These are phyloP conservation scores for Aureoboletus auriporus DNA, from an alignment of 768 basidiomycete species.

Conservation along the genomic window DNA sequence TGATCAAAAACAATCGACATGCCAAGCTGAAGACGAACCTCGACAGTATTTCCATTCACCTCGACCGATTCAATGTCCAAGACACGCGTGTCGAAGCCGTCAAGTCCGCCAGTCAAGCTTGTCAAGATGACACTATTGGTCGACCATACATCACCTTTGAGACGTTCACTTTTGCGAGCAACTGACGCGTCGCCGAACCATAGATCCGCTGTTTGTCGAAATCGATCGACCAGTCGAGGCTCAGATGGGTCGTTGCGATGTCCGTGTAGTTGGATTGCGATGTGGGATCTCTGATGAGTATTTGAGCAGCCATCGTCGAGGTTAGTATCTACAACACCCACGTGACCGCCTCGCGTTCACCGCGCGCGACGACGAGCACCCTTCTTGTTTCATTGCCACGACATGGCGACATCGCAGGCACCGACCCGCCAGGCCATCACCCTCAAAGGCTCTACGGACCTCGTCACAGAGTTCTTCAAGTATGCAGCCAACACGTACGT, in stretches of 20 bases:
- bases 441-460: conserved; percentile 88
- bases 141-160: conserved; percentile 39
- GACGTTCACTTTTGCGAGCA: conserved; percentile 38
- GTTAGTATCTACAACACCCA: neutral
- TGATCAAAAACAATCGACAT: neutral
- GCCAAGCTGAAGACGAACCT: conserved; percentile 35
- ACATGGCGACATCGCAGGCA: conserved; percentile 45
- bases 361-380: neutral
- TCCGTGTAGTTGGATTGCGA: conserved; percentile 57
- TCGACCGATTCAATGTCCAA: conserved; percentile 55
- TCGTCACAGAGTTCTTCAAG: conserved; percentile 99
- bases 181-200: conserved; percentile 44
- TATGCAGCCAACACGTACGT: conserved; percentile 96
- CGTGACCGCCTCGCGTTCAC: conserved; percentile 13
- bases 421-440: conserved; percentile 75
- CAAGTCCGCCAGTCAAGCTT: neutral
- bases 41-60: conserved; percentile 42
- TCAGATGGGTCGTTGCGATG: conserved; percentile 44
- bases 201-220: conserved; percentile 42
- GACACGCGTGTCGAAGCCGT: conserved; percentile 45
- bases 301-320: conserved; percentile 9
- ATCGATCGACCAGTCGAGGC: conserved; percentile 57
- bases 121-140: neutral
- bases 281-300: conserved; percentile 35
- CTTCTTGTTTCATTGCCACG: neutral